Conservation (phyloP, 129 eudicot species). For the Arctium minus region DNA sequence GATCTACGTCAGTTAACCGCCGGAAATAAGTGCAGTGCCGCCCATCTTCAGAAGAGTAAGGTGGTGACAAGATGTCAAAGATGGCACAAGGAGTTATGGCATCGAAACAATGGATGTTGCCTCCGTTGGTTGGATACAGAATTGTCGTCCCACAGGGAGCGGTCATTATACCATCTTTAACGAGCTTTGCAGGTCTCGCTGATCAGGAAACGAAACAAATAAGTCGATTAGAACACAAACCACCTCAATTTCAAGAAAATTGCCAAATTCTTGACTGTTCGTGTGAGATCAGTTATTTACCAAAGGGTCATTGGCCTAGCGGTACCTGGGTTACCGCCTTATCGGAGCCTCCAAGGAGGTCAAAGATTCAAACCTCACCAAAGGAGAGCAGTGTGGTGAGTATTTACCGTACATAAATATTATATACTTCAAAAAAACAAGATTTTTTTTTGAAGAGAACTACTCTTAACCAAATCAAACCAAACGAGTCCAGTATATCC, state of each 20-base stretch:
- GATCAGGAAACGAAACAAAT: conserved; percentile 11
- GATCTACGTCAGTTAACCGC: conserved; percentile 44
- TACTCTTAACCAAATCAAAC: no score
- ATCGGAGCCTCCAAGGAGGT: no score
- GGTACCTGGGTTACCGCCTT: no score
- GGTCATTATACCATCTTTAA: conserved; percentile 70
- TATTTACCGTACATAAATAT: no score
- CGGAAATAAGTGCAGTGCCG: conserved; percentile 90
- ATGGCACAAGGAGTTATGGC: conserved; percentile 94
- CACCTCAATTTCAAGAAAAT: not conserved
- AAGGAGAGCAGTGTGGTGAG: no score
- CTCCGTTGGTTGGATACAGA: conserved; percentile 75
- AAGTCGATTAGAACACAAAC: not conserved
- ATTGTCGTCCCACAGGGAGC: conserved; percentile 83
- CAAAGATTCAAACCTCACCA: no score
- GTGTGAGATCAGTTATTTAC: not conserved
- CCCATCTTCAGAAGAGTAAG: conserved; percentile 88
- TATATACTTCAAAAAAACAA: no score
- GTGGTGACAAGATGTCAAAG: conserved; percentile 92
- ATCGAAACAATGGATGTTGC: conserved; percentile 84
- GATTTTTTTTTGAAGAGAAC: no score
- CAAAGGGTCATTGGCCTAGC: not conserved
- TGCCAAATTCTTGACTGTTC: not conserved
- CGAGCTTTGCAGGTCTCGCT: conserved; percentile 72
- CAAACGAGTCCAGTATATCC: no score